A percentile compares a stretch with the other conserved stretches of the same genome.
Conservation (phyloP, 345 rosid genomes). For the Dipteronia sinensis region DNA sequence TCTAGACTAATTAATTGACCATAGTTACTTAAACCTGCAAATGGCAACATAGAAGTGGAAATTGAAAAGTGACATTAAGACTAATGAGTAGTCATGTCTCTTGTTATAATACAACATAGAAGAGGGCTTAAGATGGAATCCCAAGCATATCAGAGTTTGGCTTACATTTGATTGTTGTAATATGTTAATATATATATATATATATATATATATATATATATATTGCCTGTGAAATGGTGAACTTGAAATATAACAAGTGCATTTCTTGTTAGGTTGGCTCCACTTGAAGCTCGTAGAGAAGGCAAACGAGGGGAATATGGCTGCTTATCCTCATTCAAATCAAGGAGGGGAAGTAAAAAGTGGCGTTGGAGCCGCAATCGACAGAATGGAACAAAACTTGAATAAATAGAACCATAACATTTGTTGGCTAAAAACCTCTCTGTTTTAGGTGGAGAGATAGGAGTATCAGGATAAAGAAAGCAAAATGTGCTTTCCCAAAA, state of each 20-base stretch:
- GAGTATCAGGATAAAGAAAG: not conserved
- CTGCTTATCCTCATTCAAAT: slow-evolving; percentile 20
- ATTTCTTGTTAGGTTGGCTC: slow-evolving; percentile 65
- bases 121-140: not conserved
- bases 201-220: too few relatives aligned
- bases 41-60: not conserved
- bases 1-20: not conserved
- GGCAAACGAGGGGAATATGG: slow-evolving; percentile 63
- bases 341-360: slow-evolving; percentile 44
- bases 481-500: not conserved
- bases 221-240: not conserved
- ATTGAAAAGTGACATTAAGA: not conserved
- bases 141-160: not conserved
- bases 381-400: slow-evolving; percentile 70
- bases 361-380: slow-evolving; percentile 82
- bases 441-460: not conserved
- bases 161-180: not conserved
- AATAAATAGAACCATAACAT: slow-evolving; percentile 34
- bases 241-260: not conserved
- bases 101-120: not conserved
- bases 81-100: not conserved
- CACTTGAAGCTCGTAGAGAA: slow-evolving; percentile 86
- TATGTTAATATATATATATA: too few relatives aligned
- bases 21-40: not conserved
- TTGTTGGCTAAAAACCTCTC: not conserved